Conservation (phyloP, 139 green algal genomes). For the Coelastrella sp. region DNA sequence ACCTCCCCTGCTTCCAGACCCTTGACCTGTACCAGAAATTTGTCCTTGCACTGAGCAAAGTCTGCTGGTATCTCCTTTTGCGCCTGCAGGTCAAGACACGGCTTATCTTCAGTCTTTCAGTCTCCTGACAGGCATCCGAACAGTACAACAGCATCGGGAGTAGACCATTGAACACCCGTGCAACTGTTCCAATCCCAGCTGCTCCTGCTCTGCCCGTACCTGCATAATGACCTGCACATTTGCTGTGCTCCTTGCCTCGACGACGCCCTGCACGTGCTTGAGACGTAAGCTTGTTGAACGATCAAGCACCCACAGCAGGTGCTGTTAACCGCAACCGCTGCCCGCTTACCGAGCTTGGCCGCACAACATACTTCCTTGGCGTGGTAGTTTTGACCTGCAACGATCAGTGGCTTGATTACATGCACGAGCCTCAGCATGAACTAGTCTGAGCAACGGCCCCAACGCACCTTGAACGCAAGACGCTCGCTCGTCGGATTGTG, state of each 20-base stretch:
- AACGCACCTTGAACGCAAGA: slow-evolving; percentile 63
- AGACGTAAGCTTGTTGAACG: neutral
- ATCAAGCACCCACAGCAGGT: neutral
- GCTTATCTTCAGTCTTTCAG: neutral
- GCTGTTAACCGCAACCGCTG: neutral
- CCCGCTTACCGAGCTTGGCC: slow-evolving; percentile 59
- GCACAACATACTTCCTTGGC: slow-evolving; percentile 75
- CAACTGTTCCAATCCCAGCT: neutral
- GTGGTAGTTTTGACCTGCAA: slow-evolving; percentile 70
- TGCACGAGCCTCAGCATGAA: neutral
- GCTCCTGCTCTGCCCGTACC: slow-evolving; percentile 31
- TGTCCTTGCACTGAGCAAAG: slow-evolving; percentile 72
- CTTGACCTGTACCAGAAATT: slow-evolving; percentile 75
- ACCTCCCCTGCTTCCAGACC: slow-evolving; percentile 52
- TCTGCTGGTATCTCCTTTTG: slow-evolving; percentile 73
- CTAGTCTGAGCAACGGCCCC: neutral
- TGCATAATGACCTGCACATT: slow-evolving; percentile 70
- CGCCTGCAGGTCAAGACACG: slow-evolving; percentile 50
- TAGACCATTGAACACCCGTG: too few species aligned
- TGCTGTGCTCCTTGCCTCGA: slow-evolving; percentile 57
- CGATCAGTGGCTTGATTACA: neutral
- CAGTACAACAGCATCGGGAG: too few species aligned
- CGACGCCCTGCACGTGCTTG: slow-evolving; percentile 49
- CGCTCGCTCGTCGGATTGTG: slow-evolving; percentile 55
- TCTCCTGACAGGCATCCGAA: too few species aligned